Conservation (phyloP, 257 asterid genomes). For the Rauvolfia tetraphylla region DNA sequence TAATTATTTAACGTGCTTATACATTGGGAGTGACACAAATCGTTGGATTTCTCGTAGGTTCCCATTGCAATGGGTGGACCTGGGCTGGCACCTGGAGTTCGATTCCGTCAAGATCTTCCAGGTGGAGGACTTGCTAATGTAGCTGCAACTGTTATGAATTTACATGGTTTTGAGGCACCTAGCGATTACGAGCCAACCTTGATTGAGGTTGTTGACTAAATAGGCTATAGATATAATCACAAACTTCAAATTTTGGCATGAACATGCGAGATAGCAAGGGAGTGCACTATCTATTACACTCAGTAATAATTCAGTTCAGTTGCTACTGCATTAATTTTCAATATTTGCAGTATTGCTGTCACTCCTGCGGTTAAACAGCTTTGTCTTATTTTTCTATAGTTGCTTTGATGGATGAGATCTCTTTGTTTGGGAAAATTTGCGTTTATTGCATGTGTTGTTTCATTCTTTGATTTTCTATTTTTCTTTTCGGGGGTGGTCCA, state of each 20-base stretch:
- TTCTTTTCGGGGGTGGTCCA: too few relatives aligned
- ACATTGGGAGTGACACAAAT: not conserved
- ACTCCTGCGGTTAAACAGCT: not conserved
- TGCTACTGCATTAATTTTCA: not conserved
- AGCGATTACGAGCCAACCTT: slow-evolving; percentile 86
- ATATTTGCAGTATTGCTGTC: not conserved
- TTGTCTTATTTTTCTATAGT: not conserved
- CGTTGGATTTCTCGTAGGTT: slow-evolving; percentile 40
- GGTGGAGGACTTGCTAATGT: slow-evolving; percentile 88
- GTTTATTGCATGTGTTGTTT: not conserved
- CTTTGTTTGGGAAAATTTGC: not conserved
- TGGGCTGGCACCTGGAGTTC: slow-evolving; percentile 66
- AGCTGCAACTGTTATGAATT: slow-evolving; percentile 89
- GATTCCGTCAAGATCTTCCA: slow-evolving; percentile 79
- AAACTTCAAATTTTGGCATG: slow-evolving; percentile 1
- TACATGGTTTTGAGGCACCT: slow-evolving; percentile 86
- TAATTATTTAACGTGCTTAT: not conserved
- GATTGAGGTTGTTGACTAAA: slow-evolving; percentile 70
- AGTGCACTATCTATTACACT: not conserved
- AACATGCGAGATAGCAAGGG: not conserved
- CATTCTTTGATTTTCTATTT: too few relatives aligned
- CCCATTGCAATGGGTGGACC: slow-evolving; percentile 97
- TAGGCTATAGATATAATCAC: slow-evolving; percentile 22
- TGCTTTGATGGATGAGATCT: not conserved
- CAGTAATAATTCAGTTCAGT: not conserved